These are phyloP conservation scores for Talaromyces adpressus DNA, from an alignment of 495 filamentous ascomycete species.

Conservation along the genomic window DNA sequence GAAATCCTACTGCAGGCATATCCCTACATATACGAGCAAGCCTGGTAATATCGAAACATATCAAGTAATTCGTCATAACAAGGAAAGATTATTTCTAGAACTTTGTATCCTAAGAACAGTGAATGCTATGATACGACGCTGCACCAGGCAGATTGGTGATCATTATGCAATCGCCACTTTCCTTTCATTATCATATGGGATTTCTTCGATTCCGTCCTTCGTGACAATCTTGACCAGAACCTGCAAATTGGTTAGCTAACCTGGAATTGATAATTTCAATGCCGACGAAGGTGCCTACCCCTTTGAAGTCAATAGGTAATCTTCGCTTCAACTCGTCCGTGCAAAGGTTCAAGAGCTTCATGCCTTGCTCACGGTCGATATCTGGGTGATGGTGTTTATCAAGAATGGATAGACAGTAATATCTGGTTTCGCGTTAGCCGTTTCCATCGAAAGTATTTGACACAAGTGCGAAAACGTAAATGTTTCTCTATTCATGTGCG, in stretches of 20 bases:
- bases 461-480: constrained; percentile 7
- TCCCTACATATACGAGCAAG: neutral
- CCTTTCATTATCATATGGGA: constrained; percentile 63
- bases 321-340: constrained; percentile 92
- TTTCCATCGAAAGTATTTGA: neutral
- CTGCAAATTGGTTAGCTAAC: constrained; percentile 23
- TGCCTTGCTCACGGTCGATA: constrained; percentile 76
- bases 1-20: neutral
- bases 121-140: constrained; percentile 40
- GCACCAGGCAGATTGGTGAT: constrained; percentile 15
- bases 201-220: constrained; percentile 81
- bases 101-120: constrained; percentile 10
- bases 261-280: neutral
- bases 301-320: constrained; percentile 98
- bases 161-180: constrained; percentile 59
- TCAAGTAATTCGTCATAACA: neutral
- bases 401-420: constrained; percentile 91
- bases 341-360: constrained; percentile 88
- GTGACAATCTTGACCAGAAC: constrained; percentile 87
- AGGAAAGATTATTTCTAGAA: constrained; percentile 1
- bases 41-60: neutral
- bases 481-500: neutral
- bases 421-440: constrained; percentile 42
- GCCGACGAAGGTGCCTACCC: constrained; percentile 38
- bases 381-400: constrained; percentile 98